Evolutionary conservation across 305 asterid genomes (phyloP).

Genomic region (Rubia tinctorum): DNA sequence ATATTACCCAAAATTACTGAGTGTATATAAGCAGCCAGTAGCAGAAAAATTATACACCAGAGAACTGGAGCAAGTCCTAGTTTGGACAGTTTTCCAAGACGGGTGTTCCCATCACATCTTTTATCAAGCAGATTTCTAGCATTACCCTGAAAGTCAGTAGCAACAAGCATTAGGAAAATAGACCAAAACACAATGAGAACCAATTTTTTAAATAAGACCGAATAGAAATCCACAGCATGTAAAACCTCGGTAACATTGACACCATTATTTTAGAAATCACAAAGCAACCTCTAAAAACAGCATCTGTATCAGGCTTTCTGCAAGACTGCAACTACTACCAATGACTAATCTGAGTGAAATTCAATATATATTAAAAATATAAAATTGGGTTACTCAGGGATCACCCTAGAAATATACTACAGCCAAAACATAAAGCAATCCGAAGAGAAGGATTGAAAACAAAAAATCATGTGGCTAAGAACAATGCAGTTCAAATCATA

Average conservation of each 20-base stretch:
- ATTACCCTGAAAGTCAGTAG: conserved; percentile 64
- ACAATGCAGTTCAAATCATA: neutral
- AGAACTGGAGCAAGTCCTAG: conserved; percentile 93
- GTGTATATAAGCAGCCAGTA: conserved; percentile 63
- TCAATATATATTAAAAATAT: neutral
- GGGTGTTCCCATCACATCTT: conserved; percentile 72
- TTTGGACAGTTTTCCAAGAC: conserved; percentile 70
- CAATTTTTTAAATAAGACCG: neutral
- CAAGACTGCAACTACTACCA: neutral
- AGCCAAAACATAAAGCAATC: neutral
- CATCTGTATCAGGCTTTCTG: neutral
- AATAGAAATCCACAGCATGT: neutral
- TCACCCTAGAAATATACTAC: neutral
- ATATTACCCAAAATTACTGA: conserved; percentile 73
- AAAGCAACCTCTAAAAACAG: neutral
- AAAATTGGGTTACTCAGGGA: neutral
- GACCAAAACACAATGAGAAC: neutral
- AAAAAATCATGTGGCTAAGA: neutral
- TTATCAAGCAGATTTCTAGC: conserved; percentile 83
- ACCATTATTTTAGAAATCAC: neutral
- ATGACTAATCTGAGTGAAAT: neutral
- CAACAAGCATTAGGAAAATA: neutral
- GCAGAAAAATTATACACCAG: conserved; percentile 69
- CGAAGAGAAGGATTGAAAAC: neutral
- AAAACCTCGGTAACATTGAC: neutral